Evolutionary conservation across 225 moss, liverwort and hornwort genomes (phyloP), one percentile per base, ranked within the genome.

Genomic region (Anthoceros angustus): DNA sequence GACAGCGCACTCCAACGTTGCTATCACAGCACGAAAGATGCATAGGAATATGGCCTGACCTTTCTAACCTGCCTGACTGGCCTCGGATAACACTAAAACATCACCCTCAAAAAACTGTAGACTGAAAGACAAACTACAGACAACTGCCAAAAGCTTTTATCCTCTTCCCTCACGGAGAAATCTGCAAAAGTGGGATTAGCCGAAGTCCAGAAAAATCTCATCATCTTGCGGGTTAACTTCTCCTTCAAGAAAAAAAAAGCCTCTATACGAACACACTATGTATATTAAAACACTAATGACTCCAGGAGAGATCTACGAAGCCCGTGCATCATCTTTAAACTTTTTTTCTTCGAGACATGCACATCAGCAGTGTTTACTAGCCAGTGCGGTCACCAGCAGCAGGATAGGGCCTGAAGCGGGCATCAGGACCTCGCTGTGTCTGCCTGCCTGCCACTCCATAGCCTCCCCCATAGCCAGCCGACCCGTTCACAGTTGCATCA

Each of bases 401-500:
- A 88, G 92, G 92, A 70, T 92, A 92, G 77, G 92, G 92, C 92
- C 92, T 92, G 85, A 92, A 92, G 75, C 92, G 78, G 64, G 92
- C 88, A 85, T 92, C 92, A 84, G 88, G 88, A 82, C 92, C 92
- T 80, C 92, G 88, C 86, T 92, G 92, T 72, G 88, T 88, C 88
- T 92, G 92, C 81, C 92, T 86, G 76, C 92, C 92, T 42, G 92
- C 88, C 48, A 86, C 92, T 66, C 92, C 92, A 67, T 92, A 92
- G 40, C 92, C 88, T 78, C 92, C 92, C 74, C 88, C 92, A 68
- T 92, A 92, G 82, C 92, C 92, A 10, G 85, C 79, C 14, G 91
- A 80, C 40, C 91, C 95, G 72, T 88, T 91, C 24, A 79, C 88
- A 8, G 83, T 63, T 18, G 80, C 82, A n/a, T 89, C 95, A 0